These are phyloP conservation scores for Acer yangbiense DNA, from an alignment of 345 rosid genomes.

Conservation along the genomic window DNA sequence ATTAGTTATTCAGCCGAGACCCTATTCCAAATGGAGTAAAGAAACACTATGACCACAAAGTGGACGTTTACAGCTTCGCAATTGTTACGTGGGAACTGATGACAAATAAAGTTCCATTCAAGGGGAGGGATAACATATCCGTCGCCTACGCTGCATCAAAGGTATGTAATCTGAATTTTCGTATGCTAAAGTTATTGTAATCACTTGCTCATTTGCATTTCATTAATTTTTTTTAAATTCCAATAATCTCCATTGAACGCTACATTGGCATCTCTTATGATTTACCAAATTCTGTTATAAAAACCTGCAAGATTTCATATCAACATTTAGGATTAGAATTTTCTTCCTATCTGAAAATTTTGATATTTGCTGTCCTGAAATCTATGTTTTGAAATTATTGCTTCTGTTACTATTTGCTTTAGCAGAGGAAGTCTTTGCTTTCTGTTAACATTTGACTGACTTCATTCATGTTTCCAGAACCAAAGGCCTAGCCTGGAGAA, in stretches of 20 bases:
- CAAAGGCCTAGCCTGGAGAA: slow-evolving; percentile 52
- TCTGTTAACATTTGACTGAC: not conserved
- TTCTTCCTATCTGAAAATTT: not conserved
- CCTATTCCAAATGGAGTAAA: slow-evolving; percentile 42
- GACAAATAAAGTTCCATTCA: slow-evolving; percentile 53
- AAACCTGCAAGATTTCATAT: not conserved
- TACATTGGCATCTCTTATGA: not conserved
- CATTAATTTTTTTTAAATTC: not conserved
- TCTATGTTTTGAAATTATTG: not conserved
- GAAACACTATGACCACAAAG: slow-evolving; percentile 69
- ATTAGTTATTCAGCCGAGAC: slow-evolving; percentile 49
- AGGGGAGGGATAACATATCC: slow-evolving; percentile 22
- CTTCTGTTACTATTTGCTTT: not conserved
- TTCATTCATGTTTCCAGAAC: slow-evolving; percentile 36
- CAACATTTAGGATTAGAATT: not conserved
- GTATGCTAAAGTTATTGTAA: not conserved
- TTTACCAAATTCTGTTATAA: not conserved
- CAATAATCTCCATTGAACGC: not conserved
- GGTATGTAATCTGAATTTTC: slow-evolving; percentile 30
- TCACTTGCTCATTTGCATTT: not conserved
- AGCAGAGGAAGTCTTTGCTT: not conserved
- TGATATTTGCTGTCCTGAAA: not conserved
- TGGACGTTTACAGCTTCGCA: slow-evolving; percentile 70
- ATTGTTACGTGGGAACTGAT: slow-evolving; percentile 69
- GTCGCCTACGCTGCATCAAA: slow-evolving; percentile 45